Evolutionary conservation across 2,329 filamentous ascomycete genomes (phyloP).

Genomic region (Knufia petricola): DNA sequence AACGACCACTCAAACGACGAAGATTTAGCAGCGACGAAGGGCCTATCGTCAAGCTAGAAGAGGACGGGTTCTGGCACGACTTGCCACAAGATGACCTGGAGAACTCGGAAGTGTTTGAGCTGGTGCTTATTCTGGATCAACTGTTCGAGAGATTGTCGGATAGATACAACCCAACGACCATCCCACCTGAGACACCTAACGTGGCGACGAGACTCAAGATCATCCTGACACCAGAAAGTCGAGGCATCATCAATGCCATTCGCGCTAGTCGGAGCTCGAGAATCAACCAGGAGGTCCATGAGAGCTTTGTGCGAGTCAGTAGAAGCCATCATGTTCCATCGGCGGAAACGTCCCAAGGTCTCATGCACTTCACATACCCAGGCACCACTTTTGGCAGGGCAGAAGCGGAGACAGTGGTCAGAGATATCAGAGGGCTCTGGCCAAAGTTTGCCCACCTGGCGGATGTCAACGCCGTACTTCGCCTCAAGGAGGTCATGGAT

Average conservation of each 20-base stretch:
- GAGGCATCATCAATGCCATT: constrained; percentile 6
- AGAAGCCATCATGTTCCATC: neutral
- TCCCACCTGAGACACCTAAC: neutral
- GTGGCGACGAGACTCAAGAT: constrained; percentile 1
- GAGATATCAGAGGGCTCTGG: constrained; percentile 4
- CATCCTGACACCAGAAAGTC: constrained; percentile 1
- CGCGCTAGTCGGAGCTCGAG: constrained; percentile 3
- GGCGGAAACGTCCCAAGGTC: neutral
- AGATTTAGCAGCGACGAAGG: neutral
- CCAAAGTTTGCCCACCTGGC: neutral
- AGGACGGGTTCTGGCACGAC: neutral
- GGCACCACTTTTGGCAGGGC: neutral
- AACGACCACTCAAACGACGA: neutral
- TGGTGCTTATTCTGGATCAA: neutral
- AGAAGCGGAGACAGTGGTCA: neutral
- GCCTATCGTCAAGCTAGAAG: constrained; percentile 3
- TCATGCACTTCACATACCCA: neutral
- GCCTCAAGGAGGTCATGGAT: constrained; percentile 5
- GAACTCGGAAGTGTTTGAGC: constrained; percentile 1
- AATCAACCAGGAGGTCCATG: neutral
- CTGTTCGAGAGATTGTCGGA: constrained; percentile 1
- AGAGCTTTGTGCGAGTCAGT: neutral
- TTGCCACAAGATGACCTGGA: neutral
- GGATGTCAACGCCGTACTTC: neutral
- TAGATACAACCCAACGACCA: neutral